Conservation (phyloP, 495 filamentous ascomycete species). For the Daldinia decipiens region DNA sequence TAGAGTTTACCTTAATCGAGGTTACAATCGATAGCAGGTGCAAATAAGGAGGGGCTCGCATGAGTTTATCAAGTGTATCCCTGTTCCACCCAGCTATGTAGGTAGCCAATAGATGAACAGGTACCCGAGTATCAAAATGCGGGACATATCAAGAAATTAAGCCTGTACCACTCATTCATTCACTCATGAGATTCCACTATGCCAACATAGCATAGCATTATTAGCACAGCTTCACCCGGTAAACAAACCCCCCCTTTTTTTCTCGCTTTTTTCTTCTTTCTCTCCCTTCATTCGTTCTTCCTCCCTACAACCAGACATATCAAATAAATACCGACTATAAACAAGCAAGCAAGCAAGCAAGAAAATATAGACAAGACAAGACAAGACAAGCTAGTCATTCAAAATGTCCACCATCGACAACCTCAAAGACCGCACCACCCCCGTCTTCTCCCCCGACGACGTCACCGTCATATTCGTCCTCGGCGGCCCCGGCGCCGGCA, state of each 20-base stretch:
- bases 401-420: conserved; percentile 52
- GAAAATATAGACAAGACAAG: neutral
- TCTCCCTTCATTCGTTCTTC: neutral
- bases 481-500: conserved; percentile 80
- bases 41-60: conserved; percentile 30
- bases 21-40: conserved; percentile 26
- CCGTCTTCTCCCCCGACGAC: conserved; percentile 80
- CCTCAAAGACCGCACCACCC: conserved; percentile 62
- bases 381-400: neutral
- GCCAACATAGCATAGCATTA: conserved; percentile 1
- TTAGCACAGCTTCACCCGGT: conserved; percentile 14
- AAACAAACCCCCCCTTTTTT: conserved; percentile 27
- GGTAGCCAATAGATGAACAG: neutral
- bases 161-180: conserved; percentile 8
- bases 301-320: neutral
- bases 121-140: conserved; percentile 25
- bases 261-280: neutral
- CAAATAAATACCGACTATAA: neutral
- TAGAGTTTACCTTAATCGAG: conserved; percentile 11
- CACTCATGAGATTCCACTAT: conserved; percentile 14
- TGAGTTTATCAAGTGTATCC: neutral
- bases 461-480: conserved; percentile 91
- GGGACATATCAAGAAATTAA: conserved; percentile 37
- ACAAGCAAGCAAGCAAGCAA: too few species aligned
- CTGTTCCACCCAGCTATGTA: neutral